These are phyloP conservation scores for Penicillium thymicola DNA, from an alignment of 2,329 filamentous ascomycete genomes.

Conservation along the genomic window DNA sequence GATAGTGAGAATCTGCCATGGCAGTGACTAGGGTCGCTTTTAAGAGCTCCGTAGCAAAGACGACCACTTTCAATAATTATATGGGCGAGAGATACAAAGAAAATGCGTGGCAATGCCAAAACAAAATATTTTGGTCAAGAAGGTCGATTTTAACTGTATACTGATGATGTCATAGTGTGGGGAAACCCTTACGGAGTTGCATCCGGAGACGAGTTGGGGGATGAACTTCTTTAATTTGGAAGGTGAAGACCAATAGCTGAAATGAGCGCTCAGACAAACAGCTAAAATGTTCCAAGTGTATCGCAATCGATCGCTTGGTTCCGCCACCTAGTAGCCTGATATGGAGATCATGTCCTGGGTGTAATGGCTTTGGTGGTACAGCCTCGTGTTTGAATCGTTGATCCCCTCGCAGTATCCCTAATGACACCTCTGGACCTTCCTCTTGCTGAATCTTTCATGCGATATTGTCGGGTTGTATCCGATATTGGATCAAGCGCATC, in stretches of 20 bases:
- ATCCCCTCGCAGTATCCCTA: too few species aligned
- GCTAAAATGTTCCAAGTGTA: background rate
- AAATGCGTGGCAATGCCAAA: background rate
- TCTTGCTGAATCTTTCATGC: background rate
- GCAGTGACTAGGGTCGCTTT: background rate
- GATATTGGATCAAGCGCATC: too few species aligned
- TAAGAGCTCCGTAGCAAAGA: background rate
- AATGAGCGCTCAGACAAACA: background rate
- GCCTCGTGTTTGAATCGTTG: too few species aligned
- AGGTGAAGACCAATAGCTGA: too few species aligned
- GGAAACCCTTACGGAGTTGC: background rate
- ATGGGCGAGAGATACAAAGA: accelerated
- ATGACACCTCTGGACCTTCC: background rate
- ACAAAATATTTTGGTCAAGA: too few species aligned
- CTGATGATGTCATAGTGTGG: background rate
- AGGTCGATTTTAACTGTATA: background rate
- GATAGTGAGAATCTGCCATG: background rate
- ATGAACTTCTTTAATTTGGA: background rate
- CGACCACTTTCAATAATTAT: background rate
- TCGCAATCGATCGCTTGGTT: background rate
- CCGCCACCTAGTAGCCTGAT: background rate
- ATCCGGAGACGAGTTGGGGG: background rate
- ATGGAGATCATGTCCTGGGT: background rate
- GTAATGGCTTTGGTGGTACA: background rate
- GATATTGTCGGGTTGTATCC: background rate